phyloP scores from a whole-genome alignment of 1,284 basidiomycete species.

The Cutaneotrichosporon curvatum region DNA sequence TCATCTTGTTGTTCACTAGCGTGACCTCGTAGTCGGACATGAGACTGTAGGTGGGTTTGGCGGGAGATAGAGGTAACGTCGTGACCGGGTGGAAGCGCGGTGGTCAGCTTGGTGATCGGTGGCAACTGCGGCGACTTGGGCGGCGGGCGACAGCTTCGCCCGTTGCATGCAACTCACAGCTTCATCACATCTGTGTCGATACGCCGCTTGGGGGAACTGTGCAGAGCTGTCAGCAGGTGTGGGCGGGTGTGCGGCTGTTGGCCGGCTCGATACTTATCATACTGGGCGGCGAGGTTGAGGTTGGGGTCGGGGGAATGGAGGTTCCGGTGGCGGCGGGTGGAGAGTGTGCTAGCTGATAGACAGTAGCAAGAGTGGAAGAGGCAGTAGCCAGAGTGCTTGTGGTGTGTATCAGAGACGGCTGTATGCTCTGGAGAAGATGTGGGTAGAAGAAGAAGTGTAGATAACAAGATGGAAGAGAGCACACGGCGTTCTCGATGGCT shows the following conservation, averaged over 20 bases:
- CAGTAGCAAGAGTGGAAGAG: too few species aligned
- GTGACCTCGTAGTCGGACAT: constrained; percentile 97
- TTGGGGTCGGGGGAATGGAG: not conserved
- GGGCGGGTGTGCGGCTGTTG: not conserved
- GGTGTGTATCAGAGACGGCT: too few species aligned
- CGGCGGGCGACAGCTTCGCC: not conserved
- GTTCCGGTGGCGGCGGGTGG: not conserved
- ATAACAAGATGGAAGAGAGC: too few species aligned
- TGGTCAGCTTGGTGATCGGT: too few species aligned
- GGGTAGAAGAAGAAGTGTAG: too few species aligned
- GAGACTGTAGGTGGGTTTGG: constrained; percentile 53
- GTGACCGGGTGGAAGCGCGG: too few species aligned
- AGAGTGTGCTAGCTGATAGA: too few species aligned
- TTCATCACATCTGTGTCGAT: constrained; percentile 99
- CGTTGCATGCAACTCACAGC: constrained; percentile 56
- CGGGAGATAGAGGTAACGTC: not conserved
- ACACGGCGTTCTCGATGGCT: too few species aligned
- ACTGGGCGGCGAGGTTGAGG: not conserved
- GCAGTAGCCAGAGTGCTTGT: too few species aligned
- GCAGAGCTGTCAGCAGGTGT: constrained; percentile 15
- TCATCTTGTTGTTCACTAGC: constrained; percentile 97
- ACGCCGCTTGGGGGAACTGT: constrained; percentile 75
- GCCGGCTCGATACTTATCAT: not conserved
- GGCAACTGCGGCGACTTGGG: constrained; percentile 4
- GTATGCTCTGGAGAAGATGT: too few species aligned